Conservation (phyloP, 768 basidiomycete species). For the Psilocybe azurescens region DNA sequence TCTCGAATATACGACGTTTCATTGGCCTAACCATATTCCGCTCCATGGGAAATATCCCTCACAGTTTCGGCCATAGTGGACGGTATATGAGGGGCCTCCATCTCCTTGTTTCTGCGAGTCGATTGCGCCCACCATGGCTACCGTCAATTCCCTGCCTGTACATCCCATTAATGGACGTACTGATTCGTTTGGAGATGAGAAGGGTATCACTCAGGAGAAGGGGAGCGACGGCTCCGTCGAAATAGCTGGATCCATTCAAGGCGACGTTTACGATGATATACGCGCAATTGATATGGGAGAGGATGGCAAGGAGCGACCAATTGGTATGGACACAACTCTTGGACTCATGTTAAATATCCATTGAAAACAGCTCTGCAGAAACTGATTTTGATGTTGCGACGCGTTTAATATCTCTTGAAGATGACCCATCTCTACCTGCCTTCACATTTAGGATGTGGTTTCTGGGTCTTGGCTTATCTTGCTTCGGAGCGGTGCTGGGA, state of each 20-base stretch:
- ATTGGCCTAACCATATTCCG: neutral
- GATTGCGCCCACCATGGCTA: neutral
- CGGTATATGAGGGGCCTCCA: neutral
- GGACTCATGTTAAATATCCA: neutral
- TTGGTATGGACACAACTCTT: constrained; percentile 34
- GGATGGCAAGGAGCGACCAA: constrained; percentile 54
- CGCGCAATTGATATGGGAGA: constrained; percentile 48
- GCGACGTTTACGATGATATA: constrained; percentile 36
- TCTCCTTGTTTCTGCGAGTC: neutral
- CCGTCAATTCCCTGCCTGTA: neutral
- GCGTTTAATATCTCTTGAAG: constrained; percentile 56
- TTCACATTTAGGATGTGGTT: constrained; percentile 64
- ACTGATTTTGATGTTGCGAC: constrained; percentile 52
- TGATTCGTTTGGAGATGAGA: constrained; percentile 30
- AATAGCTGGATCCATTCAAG: constrained; percentile 22
- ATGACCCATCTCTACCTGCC: constrained; percentile 52
- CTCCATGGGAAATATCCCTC: neutral
- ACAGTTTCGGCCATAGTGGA: neutral
- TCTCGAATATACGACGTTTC: neutral
- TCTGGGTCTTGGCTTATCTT: constrained; percentile 57
- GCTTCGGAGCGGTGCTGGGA: constrained; percentile 57
- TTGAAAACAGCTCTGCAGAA: constrained; percentile 27
- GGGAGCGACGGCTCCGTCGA: constrained; percentile 9
- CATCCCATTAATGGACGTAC: constrained; percentile 12
- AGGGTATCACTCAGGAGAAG: constrained; percentile 19